These are phyloP conservation scores for Pseudonitzschia pungens DNA, from an alignment of 108 stramenopile species.

Conservation along the genomic window DNA sequence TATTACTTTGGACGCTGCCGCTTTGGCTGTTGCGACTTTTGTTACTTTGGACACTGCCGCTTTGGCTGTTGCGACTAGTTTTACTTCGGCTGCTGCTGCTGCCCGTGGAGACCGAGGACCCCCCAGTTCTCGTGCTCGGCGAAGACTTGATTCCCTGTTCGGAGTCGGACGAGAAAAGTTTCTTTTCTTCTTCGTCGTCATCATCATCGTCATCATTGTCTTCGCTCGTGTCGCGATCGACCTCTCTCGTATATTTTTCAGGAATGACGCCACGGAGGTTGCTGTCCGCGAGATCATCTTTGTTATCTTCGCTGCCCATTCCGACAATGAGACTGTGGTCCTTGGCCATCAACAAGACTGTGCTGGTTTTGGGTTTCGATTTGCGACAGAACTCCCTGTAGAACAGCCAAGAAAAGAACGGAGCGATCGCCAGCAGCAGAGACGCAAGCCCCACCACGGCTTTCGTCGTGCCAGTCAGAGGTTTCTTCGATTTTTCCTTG, in stretches of 20 bases:
- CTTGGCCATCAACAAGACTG: not conserved
- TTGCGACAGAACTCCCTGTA: not conserved
- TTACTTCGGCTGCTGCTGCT: not conserved
- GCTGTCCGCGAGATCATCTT: not conserved
- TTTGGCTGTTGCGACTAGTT: not conserved
- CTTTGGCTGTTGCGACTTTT: not conserved
- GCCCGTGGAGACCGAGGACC: no score
- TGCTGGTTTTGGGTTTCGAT: not conserved
- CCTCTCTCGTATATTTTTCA: no score
- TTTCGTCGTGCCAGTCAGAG: not conserved
- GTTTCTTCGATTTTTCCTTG: not conserved
- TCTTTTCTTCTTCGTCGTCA: no score
- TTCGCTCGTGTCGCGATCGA: no score
- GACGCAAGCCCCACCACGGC: not conserved
- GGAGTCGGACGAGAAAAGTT: no score
- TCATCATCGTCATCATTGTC: no score
- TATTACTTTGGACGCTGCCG: not conserved
- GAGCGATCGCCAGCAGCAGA: not conserved
- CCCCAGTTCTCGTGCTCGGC: no score
- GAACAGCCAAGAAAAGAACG: not conserved
- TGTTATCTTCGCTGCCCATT: not conserved
- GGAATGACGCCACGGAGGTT: not conserved
- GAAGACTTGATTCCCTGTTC: no score
- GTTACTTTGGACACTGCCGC: not conserved
- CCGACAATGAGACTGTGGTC: not conserved